A percentile compares a stretch with the other conserved stretches of the same genome.
Evolutionary conservation across 148 eudicot species (phyloP).

Genomic region (Beta vulgaris): DNA sequence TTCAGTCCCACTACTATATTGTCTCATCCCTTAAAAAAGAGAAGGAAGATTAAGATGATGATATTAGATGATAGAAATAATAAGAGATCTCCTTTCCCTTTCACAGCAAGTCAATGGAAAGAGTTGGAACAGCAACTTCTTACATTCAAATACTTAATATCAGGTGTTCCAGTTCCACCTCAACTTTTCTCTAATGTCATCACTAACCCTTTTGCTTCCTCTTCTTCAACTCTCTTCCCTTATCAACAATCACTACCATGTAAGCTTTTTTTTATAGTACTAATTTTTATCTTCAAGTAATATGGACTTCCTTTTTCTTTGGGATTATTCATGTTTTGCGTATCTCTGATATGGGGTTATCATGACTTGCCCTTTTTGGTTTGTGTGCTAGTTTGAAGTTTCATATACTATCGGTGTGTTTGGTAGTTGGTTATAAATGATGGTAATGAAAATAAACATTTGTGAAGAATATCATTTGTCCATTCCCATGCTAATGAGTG

Average conservation of each 20-base stretch:
- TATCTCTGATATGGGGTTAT: too few relatives aligned
- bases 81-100: conserved; percentile 2
- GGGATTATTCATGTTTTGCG: too few relatives aligned
- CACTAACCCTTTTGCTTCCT: background rate
- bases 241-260: conserved; percentile 20
- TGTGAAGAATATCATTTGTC: too few relatives aligned
- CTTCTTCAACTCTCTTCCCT: conserved; percentile 23
- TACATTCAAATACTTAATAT: conserved; percentile 33
- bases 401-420: too few relatives aligned
- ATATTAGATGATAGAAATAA: conserved; percentile 19
- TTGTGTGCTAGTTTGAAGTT: too few relatives aligned
- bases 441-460: too few relatives aligned
- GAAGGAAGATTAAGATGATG: conserved; percentile 17
- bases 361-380: too few relatives aligned
- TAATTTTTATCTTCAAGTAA: background rate
- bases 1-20: too few relatives aligned
- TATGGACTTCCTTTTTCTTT: too few relatives aligned
- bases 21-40: background rate
- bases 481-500: too few relatives aligned
- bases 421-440: too few relatives aligned
- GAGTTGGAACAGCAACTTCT: conserved; percentile 42
- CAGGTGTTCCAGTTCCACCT: conserved; percentile 44
- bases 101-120: conserved; percentile 44
- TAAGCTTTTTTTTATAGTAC: background rate
- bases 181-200: conserved; percentile 36